phyloP scores from a whole-genome alignment of 2,329 filamentous ascomycete genomes.

The Colletotrichum costaricense region DNA sequence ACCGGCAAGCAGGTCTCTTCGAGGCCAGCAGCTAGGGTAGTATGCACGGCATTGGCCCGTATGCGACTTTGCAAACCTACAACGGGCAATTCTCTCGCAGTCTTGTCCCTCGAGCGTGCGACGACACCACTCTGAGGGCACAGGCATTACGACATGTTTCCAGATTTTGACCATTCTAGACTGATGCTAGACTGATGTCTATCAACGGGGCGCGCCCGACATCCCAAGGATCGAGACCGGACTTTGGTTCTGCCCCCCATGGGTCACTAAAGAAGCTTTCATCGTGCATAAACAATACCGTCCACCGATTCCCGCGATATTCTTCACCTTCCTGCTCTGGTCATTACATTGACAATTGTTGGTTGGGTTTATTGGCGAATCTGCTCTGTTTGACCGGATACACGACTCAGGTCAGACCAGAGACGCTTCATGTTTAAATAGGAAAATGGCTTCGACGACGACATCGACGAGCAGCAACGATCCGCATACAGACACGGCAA shows the following conservation, averaged over 20 bases:
- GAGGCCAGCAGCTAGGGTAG: too few species aligned
- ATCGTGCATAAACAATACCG: not conserved
- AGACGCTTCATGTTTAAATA: not conserved
- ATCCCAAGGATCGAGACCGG: not conserved
- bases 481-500: not conserved
- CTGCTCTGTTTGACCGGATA: not conserved
- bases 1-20: too few species aligned
- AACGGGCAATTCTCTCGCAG: too few species aligned
- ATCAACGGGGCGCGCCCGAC: constrained; percentile 1
- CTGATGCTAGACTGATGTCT: not conserved
- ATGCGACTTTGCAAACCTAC: too few species aligned
- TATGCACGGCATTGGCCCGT: too few species aligned
- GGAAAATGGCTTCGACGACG: constrained; percentile 5
- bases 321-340: not conserved
- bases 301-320: not conserved
- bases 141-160: not conserved
- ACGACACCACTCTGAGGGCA: not conserved
- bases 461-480: not conserved
- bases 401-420: not conserved
- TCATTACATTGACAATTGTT: not conserved
- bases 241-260: not conserved
- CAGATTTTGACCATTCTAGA: not conserved
- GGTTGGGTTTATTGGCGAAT: not conserved
- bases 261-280: not conserved
- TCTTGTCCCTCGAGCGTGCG: too few species aligned